These are phyloP conservation scores for Diplocarpon mali DNA, from an alignment of 2,329 filamentous ascomycete species.

Conservation along the genomic window DNA sequence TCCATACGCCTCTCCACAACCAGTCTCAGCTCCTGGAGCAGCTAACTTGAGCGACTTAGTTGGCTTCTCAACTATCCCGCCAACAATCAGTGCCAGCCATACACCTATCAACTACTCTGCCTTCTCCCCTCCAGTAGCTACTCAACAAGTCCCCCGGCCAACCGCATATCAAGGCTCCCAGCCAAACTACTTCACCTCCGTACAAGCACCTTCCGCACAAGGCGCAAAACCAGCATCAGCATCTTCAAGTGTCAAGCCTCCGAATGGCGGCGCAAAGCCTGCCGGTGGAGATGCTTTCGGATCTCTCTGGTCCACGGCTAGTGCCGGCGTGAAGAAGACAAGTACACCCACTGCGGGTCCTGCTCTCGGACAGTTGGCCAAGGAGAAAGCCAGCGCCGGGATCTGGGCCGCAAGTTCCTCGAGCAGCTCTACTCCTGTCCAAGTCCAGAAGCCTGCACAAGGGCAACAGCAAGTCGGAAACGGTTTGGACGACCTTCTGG, in stretches of 20 bases:
- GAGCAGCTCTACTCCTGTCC: conserved; percentile 13
- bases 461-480: conserved; percentile 27
- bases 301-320: conserved; percentile 63
- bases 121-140: conserved; percentile 39
- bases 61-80: conserved; percentile 70
- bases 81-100: conserved; percentile 47
- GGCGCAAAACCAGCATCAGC: conserved; percentile 25
- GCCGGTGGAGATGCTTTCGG: conserved; percentile 78
- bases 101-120: conserved; percentile 53
- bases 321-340: conserved; percentile 64
- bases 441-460: conserved; percentile 14
- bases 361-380: conserved; percentile 88
- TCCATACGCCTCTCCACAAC: conserved; percentile 72
- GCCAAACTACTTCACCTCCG: conserved; percentile 93
- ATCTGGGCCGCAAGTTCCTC: conserved; percentile 72
- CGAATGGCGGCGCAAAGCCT: conserved; percentile 36
- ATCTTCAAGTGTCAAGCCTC: conserved; percentile 33
- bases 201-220: conserved; percentile 36
- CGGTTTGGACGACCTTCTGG: conserved; percentile 35
- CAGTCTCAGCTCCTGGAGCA: conserved; percentile 72
- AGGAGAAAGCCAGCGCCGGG: conserved; percentile 89
- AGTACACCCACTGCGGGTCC: conserved; percentile 53
- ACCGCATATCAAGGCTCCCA: conserved; percentile 62
- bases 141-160: conserved; percentile 34
- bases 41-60: conserved; percentile 72